These are phyloP conservation scores for Trifolium repens DNA, from an alignment of 306 rosid species.

Conservation along the genomic window DNA sequence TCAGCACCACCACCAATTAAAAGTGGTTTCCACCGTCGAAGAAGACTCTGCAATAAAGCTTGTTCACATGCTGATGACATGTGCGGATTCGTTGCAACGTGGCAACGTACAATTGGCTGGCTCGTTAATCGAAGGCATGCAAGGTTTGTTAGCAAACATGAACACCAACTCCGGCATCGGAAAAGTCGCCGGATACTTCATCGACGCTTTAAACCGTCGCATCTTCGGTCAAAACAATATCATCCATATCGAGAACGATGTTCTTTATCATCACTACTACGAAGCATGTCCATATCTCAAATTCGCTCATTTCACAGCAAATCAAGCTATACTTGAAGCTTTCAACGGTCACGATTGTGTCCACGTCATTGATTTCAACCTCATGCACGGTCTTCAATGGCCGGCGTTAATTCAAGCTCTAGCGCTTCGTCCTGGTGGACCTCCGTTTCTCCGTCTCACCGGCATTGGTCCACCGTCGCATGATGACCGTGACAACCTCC, in stretches of 20 bases:
- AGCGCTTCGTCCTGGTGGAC: constrained; percentile 88
- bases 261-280: constrained; percentile 78
- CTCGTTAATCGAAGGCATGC: constrained; percentile 83
- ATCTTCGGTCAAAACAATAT: constrained; percentile 41
- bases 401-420: constrained; percentile 88
- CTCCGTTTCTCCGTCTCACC: constrained; percentile 71
- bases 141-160: constrained; percentile 55
- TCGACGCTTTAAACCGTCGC: constrained; percentile 80
- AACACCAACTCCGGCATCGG: constrained; percentile 82
- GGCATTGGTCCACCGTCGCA: constrained; percentile 97
- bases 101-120: constrained; percentile 73
- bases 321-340: constrained; percentile 86
- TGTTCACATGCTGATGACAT: constrained; percentile 78
- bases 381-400: constrained; percentile 94
- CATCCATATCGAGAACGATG: constrained; percentile 52
- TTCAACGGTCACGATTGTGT: constrained; percentile 82
- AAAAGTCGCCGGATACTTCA: constrained; percentile 84
- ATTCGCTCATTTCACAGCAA: constrained; percentile 94
- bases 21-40: constrained; percentile 59
- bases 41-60: constrained; percentile 87
- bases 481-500: constrained; percentile 79
- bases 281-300: constrained; percentile 89
- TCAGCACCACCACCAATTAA: constrained; percentile 34
- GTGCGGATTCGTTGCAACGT: constrained; percentile 81
- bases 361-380: constrained; percentile 91